Evolutionary conservation across 2,329 filamentous ascomycete species (phyloP), one percentile per base, ranked within the genome.

Genomic region (Parascedosporium putredinis): DNA sequence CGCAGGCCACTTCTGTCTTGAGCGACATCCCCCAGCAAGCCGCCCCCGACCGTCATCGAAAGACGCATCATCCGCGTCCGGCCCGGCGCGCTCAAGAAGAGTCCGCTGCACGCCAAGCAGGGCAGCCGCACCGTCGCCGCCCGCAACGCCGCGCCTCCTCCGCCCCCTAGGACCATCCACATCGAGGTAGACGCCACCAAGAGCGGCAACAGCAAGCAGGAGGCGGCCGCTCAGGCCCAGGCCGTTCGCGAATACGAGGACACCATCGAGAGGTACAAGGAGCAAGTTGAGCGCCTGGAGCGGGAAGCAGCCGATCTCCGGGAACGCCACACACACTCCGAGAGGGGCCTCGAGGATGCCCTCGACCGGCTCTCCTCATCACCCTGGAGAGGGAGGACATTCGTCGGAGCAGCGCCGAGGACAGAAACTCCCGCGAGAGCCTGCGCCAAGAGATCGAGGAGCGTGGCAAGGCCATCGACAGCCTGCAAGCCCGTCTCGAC

Each of bases 81-180:
- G 18, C 40, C 42, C 27, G 14, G 38, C 6, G 27, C 27, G 1
- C 4, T 42, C 9, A 23, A 25, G 27, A 50, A 45, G 22, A 38
- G n/a, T 8, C 25, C 31, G 2, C 34, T 45, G n/a, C 45, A 47
- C 18, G 16, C 25, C 14, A 47, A 29, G n/a, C 45, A 22, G n/a
- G n/a, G n/a, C n/a, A n/a, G n/a, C 14, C 12, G 16, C 6, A 10
- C 40, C 22, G 25, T 25, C 4, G n/a, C 33, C 8, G 9, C 16
- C 25, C 40, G 40, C 2, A 9, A 12, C 8, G 29, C 31, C 3
- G 14, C 29, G 3, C 16, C 22, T 0, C 14, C 40, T 8, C 18
- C 27, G 27, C n/a, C 29, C 18, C 38, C 25, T 7, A 38, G 48
- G 42, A 50, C 40, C 5, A 50, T 50, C 27, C 48, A 50, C 40